Base-by-base conservation (phyloP, 2,329 filamentous ascomycete genomes). In the Colletotrichum somersetense region DNA sequence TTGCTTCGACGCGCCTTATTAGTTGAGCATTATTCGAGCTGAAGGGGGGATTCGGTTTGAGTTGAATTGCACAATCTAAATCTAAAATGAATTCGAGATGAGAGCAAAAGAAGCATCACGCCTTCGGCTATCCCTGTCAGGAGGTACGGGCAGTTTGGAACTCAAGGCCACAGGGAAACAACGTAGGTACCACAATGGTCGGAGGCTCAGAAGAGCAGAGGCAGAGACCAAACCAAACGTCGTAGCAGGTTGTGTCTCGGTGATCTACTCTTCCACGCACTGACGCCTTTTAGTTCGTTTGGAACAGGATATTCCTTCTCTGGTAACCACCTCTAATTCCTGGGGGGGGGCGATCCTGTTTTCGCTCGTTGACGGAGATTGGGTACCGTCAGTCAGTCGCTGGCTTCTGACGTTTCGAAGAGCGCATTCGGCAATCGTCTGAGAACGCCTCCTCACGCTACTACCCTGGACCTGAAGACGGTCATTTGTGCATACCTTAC, bases 241-340 rank as follows among this genome's bases (percentile, higher is more conserved):
- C 76, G 76, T 76, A 79, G 78, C 78, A 79, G 79, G 80, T 80
- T 79, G 83, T 84, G 83, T 83, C 81, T 84, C 79, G 77, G 78
- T 77, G 73, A 69, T 71, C 71, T 74, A 77, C 62, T 63, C 56
- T 57, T 67, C 66, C 67, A 74, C 65, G 72, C 72, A 73, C 73
- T 71, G 71, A 67, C 73, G 46, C 52, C 57, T 30, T 23, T 53
- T 46, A 38, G 12, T 26, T 44, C 35, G 5, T 42, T 58, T 38
- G 56, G 56, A 57, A 65, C 56, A 69, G 61, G 67, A 66, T 71
- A 58, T 73, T 62, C 62, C 67, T 58, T 66, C 57, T 67, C 40
- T 42, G 26, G 46, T 5, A 12, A 48, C 58, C 40, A 44, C 38
- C 57, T 66, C 67, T 35, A 35, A 48, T 44, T 52, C 50, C 48